phyloP scores from a whole-genome alignment of 2,329 filamentous ascomycete species.

The Thielaviopsis musarum region DNA sequence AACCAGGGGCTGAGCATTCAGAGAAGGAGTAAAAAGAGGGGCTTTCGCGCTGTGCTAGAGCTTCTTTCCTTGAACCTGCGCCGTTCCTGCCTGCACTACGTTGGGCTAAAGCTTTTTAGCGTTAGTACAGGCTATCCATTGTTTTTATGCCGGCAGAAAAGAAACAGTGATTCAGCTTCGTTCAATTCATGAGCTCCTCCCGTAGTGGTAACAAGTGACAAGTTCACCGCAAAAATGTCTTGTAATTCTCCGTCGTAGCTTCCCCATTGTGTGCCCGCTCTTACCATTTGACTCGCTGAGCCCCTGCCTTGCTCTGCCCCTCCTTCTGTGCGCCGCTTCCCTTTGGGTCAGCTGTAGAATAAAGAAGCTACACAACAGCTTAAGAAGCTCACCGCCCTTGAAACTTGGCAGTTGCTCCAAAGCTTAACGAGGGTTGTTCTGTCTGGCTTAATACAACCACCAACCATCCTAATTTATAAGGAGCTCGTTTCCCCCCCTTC shows the following conservation, averaged over 20 bases:
- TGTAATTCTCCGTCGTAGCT: background rate
- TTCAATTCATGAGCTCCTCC: background rate
- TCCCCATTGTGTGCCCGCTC: background rate
- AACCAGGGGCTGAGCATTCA: background rate
- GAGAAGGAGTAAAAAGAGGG: constrained; percentile 1
- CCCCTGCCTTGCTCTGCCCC: background rate
- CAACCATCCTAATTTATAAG: background rate
- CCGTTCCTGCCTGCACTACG: too few species aligned
- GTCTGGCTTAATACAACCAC: background rate
- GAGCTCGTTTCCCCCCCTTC: background rate
- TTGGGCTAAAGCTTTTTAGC: too few species aligned
- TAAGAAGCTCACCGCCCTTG: constrained; percentile 2
- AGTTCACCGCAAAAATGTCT: background rate
- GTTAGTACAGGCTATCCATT: too few species aligned
- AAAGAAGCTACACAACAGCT: background rate
- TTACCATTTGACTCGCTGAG: background rate
- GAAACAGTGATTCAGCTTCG: too few species aligned
- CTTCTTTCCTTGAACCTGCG: too few species aligned
- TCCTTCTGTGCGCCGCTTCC: background rate
- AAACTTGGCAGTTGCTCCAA: background rate
- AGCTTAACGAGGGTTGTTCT: background rate
- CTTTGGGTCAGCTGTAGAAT: background rate
- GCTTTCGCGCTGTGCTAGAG: background rate
- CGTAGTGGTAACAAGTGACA: background rate
- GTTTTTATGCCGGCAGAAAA: too few species aligned